phyloP scores from a whole-genome alignment of 148 eudicot genomes.

The Fagopyrum homotropicum region DNA sequence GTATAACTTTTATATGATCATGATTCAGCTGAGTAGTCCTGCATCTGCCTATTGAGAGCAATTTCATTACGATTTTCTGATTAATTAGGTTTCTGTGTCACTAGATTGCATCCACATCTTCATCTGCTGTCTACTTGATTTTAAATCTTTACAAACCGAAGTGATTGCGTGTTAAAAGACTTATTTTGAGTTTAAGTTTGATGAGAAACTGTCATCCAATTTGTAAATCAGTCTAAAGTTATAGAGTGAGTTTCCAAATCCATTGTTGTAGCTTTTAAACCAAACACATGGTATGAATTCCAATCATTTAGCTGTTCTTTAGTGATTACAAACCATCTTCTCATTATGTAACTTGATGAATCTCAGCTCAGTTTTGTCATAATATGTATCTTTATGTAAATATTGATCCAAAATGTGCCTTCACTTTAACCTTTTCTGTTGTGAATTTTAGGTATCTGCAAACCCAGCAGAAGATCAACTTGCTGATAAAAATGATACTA shows the following conservation, averaged over 20 bases:
- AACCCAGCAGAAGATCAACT: slow-evolving; percentile 4
- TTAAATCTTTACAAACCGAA: not conserved
- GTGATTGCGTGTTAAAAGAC: not conserved
- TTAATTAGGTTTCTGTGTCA: not conserved
- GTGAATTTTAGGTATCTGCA: slow-evolving; percentile 6
- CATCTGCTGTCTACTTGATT: not conserved
- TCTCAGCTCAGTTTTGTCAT: not conserved
- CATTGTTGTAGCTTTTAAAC: not conserved
- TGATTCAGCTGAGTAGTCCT: not conserved
- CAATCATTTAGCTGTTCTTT: not conserved
- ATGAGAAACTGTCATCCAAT: not conserved
- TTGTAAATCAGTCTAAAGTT: not conserved
- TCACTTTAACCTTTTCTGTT: not conserved
- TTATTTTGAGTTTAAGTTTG: not conserved
- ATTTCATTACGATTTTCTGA: not conserved
- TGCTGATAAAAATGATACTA: not conserved
- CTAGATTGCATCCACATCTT: not conserved
- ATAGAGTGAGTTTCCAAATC: not conserved
- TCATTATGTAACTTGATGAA: not conserved
- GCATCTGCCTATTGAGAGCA: not conserved
- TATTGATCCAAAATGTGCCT: too few species aligned
- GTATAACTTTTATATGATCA: not conserved
- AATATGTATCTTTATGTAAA: too few species aligned
- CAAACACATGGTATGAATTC: not conserved
- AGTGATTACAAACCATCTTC: not conserved